Percentiles rank a stretch among this genome's conserved stretches.
Evolutionary conservation across 805 yeast genomes (phyloP).

Genomic region (Candida cerambycidarum): DNA sequence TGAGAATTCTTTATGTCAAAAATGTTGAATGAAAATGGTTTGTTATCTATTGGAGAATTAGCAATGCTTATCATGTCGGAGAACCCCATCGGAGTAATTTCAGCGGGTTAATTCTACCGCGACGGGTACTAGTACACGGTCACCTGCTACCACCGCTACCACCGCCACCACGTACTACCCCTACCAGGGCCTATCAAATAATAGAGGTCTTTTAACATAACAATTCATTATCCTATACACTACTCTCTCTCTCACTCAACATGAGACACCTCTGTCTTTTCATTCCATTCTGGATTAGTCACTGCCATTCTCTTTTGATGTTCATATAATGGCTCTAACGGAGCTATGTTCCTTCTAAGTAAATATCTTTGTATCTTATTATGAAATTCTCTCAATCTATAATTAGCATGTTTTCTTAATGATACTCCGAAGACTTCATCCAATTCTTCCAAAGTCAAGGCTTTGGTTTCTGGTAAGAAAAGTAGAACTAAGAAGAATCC

Average conservation of each 20-base stretch:
- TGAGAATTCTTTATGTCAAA: too few species aligned
- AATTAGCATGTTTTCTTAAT: constrained; percentile 50
- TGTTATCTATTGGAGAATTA: too few species aligned
- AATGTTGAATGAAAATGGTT: too few species aligned
- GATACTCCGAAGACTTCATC: constrained; percentile 71
- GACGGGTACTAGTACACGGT: too few species aligned
- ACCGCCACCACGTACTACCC: too few species aligned
- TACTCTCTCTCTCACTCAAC: constrained; percentile 36
- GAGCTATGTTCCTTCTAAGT: constrained; percentile 44
- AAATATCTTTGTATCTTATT: constrained; percentile 48
- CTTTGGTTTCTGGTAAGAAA: constrained; percentile 67
- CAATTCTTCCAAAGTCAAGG: constrained; percentile 71
- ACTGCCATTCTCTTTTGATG: constrained; percentile 57
- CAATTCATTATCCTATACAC: background rate
- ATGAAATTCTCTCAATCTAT: constrained; percentile 32
- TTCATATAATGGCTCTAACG: constrained; percentile 55
- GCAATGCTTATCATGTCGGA: background rate
- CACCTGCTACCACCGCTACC: too few species aligned
- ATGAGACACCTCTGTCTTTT: constrained; percentile 53
- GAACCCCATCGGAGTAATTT: background rate
- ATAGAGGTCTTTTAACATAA: too few species aligned
- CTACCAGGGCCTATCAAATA: too few species aligned
- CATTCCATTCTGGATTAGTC: constrained; percentile 61
- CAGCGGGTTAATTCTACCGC: background rate
- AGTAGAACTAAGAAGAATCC: constrained; percentile 71